A percentile compares a stretch with the other conserved stretches of the same genome.
Evolutionary conservation across 345 rosid genomes (phyloP).

Genomic region (Salix brachista): DNA sequence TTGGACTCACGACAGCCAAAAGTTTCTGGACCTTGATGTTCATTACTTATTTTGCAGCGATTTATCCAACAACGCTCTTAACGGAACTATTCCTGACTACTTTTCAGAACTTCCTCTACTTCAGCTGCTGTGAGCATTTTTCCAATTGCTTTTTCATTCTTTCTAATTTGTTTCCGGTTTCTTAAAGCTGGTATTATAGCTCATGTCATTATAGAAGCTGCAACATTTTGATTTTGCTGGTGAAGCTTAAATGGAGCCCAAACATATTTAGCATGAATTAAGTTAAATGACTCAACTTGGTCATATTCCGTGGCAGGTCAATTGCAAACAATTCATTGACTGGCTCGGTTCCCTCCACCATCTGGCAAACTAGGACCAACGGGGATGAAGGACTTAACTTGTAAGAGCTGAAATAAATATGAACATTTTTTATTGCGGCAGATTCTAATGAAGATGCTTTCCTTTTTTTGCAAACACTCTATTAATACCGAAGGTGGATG

Average conservation of each 20-base stretch:
- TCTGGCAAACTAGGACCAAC: constrained; percentile 69
- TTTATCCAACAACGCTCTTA: constrained; percentile 64
- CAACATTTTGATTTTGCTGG: background rate
- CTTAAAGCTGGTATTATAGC: background rate
- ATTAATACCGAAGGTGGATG: background rate
- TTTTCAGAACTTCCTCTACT: constrained; percentile 64
- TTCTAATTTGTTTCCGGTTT: background rate
- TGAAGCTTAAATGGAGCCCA: background rate
- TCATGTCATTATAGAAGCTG: background rate
- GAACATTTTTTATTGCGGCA: background rate
- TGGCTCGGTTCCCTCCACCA: constrained; percentile 60
- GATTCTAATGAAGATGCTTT: background rate
- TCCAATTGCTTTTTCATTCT: constrained; percentile 9
- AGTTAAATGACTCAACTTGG: constrained; percentile 9
- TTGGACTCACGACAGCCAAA: background rate
- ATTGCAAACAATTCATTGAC: constrained; percentile 69
- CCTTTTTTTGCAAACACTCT: background rate
- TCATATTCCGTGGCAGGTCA: constrained; percentile 51
- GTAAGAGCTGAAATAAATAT: constrained; percentile 45
- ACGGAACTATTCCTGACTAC: constrained; percentile 64
- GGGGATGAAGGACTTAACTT: constrained; percentile 46
- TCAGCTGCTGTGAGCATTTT: constrained; percentile 62
- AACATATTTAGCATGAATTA: background rate
- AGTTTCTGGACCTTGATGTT: constrained; percentile 2
- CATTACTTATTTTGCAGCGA: constrained; percentile 42